Conservation (phyloP, 352 stramenopile species). For the Phytophthora palmivora region DNA sequence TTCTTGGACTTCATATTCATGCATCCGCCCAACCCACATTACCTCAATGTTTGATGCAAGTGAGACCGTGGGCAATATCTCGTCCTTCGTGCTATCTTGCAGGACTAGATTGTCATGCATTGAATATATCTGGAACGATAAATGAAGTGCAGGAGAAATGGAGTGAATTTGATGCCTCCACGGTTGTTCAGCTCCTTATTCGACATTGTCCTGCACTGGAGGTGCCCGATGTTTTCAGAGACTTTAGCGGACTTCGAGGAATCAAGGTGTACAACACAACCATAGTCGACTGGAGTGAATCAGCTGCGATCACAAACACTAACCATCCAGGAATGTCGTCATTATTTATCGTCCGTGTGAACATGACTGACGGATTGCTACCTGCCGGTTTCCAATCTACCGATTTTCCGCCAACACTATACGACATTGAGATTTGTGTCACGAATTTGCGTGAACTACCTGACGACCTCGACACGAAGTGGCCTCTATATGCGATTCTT, state of each 20-base stretch:
- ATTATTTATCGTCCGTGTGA: slow-evolving; percentile 41
- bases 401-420: slow-evolving; percentile 34
- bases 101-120: slow-evolving; percentile 33
- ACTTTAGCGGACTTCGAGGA: slow-evolving; percentile 31
- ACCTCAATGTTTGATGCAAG: slow-evolving; percentile 34
- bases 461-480: slow-evolving; percentile 37
- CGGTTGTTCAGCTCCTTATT: slow-evolving; percentile 36
- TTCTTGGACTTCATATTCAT: slow-evolving; percentile 37
- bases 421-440: slow-evolving; percentile 46
- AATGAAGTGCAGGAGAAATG: slow-evolving; percentile 18
- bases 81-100: slow-evolving; percentile 39
- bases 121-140: slow-evolving; percentile 17
- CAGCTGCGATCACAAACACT: slow-evolving; percentile 30
- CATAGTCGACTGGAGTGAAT: slow-evolving; percentile 26
- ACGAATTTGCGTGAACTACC: slow-evolving; percentile 42
- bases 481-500: slow-evolving; percentile 21
- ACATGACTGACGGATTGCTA: slow-evolving; percentile 39
- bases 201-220: slow-evolving; percentile 39
- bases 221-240: slow-evolving; percentile 24
- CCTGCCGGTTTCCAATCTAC: slow-evolving; percentile 37
- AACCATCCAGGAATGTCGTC: slow-evolving; percentile 32
- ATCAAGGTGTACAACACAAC: slow-evolving; percentile 54
- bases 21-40: slow-evolving; percentile 15
- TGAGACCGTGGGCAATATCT: slow-evolving; percentile 37
- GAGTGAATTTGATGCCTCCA: slow-evolving; percentile 28